Evolutionary conservation across 2,329 filamentous ascomycete species (phyloP).

Genomic region (Aspergillus ustus): DNA sequence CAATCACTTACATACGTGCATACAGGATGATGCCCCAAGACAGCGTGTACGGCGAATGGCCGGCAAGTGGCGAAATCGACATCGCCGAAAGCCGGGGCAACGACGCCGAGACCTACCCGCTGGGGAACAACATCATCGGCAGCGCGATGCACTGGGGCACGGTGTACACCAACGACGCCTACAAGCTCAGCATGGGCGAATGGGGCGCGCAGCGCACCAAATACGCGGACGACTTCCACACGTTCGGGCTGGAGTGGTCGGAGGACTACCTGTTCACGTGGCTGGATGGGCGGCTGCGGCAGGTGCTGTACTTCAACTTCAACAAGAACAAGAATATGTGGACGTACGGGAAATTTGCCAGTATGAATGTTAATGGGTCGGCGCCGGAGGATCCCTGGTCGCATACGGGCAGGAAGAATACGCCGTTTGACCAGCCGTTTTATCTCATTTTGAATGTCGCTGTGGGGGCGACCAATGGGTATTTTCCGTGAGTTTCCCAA

Average conservation of each 20-base stretch:
- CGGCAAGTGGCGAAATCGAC: slow-evolving; percentile 59
- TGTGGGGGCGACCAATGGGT: slow-evolving; percentile 55
- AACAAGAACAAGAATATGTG: slow-evolving; percentile 35
- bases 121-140: slow-evolving; percentile 49
- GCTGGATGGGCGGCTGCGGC: slow-evolving; percentile 47
- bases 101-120: slow-evolving; percentile 38
- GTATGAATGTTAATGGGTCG: slow-evolving; percentile 48
- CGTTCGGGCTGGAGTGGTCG: slow-evolving; percentile 59
- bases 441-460: slow-evolving; percentile 59
- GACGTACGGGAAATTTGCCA: slow-evolving; percentile 48
- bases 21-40: slow-evolving; percentile 55
- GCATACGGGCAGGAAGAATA: slow-evolving; percentile 45
- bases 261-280: slow-evolving; percentile 60
- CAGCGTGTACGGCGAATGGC: slow-evolving; percentile 56
- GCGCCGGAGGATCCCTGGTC: slow-evolving; percentile 53
- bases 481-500: slow-evolving; percentile 43
- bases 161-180: slow-evolving; percentile 2
- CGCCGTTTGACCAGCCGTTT: slow-evolving; percentile 59
- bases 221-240: slow-evolving; percentile 49
- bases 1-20: not conserved
- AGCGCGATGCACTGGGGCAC: slow-evolving; percentile 36
- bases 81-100: slow-evolving; percentile 58
- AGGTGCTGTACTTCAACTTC: slow-evolving; percentile 35
- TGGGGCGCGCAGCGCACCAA: slow-evolving; percentile 15
- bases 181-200: not conserved